Base-by-base conservation (phyloP, 75 land plant species). In the Picea glauca region DNA sequence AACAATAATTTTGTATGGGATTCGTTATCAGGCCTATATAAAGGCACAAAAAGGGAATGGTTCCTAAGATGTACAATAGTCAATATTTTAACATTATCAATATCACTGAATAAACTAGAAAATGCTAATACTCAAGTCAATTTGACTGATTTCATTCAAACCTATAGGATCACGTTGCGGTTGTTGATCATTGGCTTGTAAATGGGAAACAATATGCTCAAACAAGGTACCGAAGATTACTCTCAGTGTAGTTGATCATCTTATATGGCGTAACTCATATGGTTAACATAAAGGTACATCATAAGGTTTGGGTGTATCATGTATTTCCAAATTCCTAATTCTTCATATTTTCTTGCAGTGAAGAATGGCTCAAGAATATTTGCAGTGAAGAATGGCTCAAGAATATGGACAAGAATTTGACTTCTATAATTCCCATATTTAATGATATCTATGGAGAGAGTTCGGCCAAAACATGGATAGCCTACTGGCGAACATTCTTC, bases 401-500 rank as follows among this genome's bases (percentile, higher is more conserved):
- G n/a, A n/a, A n/a, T n/a, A n/a, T 96, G 99, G 99, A 96, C 81
- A 21, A 74, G 70, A 88, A 92, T 78, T 56, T 83, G 63, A 75
- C 81, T 18, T 46, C 72, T 46, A 87, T 96, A 64, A 83, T 82
- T 78, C 93, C 99, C 57, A 89, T 94, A 21, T 90, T 96, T 84
- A 92, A 85, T 63, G 77, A 85, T 58, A 90, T 92, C n/a, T 96
- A 96, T 78, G 98, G 98, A 58, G 90, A 87, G 70, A 89, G 82
- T 72, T 85, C 88, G 21, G 90, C 94, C 60, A 90, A 83, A 43
- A 94, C 89, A 75, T 96, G 98, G 98, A 86, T 85, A 20, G 99
- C 87, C 20, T 93, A 93, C 62, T 96, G 99, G 99, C 79, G 99
- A 78, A 96, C 99, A 62, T 96, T 96, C 82, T 96, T 96, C 89